phyloP scores from a whole-genome alignment of 2,329 filamentous ascomycete genomes.

The Fusarium concolor region DNA sequence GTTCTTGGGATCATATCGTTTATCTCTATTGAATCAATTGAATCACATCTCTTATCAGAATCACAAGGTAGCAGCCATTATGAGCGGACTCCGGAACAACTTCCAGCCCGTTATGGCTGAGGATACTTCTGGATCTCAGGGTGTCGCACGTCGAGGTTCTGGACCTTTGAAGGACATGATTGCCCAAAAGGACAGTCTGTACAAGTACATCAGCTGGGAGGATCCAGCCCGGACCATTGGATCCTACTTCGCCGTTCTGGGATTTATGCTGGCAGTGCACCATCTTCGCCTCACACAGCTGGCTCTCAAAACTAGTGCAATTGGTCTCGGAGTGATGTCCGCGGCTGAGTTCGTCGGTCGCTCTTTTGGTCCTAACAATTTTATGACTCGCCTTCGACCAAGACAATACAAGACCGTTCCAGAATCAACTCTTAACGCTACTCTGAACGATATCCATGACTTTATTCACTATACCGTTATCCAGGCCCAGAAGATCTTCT shows the following conservation, averaged over 20 bases:
- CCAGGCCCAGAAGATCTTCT: constrained; percentile 26
- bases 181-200: constrained; percentile 39
- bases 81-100: constrained; percentile 17
- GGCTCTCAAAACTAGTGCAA: constrained; percentile 22
- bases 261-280: constrained; percentile 29
- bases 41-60: not conserved
- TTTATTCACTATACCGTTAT: constrained; percentile 31
- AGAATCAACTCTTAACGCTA: constrained; percentile 37
- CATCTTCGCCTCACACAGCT: constrained; percentile 36
- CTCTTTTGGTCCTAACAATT: constrained; percentile 29
- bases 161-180: constrained; percentile 40
- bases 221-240: constrained; percentile 37
- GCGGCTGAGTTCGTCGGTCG: constrained; percentile 33
- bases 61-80: not conserved
- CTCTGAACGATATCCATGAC: constrained; percentile 35
- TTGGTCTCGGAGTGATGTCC: constrained; percentile 34
- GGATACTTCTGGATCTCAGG: not conserved
- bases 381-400: constrained; percentile 35
- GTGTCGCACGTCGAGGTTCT: not conserved
- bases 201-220: constrained; percentile 44
- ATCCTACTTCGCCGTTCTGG: constrained; percentile 32
- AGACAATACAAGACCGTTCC: constrained; percentile 36
- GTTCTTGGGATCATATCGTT: not conserved
- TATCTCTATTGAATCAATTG: not conserved
- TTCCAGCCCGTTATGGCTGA: constrained; percentile 21